Evolutionary conservation across 768 basidiomycete species (phyloP).

Genomic region (Piloderma croceum): DNA sequence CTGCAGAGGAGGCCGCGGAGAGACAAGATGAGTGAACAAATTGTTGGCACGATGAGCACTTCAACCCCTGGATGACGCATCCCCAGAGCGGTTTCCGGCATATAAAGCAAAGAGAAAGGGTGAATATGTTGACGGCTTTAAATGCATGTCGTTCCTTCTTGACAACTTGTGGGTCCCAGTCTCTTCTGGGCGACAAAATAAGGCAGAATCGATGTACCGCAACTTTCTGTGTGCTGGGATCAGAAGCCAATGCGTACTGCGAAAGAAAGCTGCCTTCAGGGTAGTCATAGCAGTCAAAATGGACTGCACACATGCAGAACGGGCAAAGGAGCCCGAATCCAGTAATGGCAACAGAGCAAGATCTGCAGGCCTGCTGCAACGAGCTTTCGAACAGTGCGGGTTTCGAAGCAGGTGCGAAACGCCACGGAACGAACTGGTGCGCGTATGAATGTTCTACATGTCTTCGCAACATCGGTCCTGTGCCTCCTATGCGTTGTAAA

Average conservation of each 20-base stretch:
- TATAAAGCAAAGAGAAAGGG: conserved; percentile 60
- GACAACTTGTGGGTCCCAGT: conserved; percentile 12
- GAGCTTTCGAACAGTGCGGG: conserved; percentile 25
- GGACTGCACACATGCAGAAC: conserved; percentile 62
- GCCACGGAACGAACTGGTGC: conserved; percentile 72
- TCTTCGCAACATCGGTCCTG: conserved; percentile 9
- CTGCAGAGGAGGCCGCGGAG: conserved; percentile 15
- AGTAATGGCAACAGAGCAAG: conserved; percentile 46
- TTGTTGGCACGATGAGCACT: conserved; percentile 55
- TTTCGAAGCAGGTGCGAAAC: conserved; percentile 32
- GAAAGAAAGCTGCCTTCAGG: conserved; percentile 55
- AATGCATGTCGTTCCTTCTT: conserved; percentile 46
- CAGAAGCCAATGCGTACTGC: conserved; percentile 45
- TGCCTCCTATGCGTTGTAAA: conserved; percentile 11
- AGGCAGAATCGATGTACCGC: conserved; percentile 60
- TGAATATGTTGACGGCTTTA: conserved; percentile 60
- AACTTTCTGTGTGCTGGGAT: conserved; percentile 46
- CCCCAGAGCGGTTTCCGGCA: conserved; percentile 78
- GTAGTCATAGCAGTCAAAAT: conserved; percentile 76
- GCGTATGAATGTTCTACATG: conserved; percentile 33
- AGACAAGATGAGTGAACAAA: conserved; percentile 56
- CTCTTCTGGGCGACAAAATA: conserved; percentile 31
- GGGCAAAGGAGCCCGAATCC: conserved; percentile 74
- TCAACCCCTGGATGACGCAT: conserved; percentile 51
- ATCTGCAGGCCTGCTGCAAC: conserved; percentile 45